phyloP scores from a whole-genome alignment of 805 yeast genomes.

The Pichia cephalocereana region DNA sequence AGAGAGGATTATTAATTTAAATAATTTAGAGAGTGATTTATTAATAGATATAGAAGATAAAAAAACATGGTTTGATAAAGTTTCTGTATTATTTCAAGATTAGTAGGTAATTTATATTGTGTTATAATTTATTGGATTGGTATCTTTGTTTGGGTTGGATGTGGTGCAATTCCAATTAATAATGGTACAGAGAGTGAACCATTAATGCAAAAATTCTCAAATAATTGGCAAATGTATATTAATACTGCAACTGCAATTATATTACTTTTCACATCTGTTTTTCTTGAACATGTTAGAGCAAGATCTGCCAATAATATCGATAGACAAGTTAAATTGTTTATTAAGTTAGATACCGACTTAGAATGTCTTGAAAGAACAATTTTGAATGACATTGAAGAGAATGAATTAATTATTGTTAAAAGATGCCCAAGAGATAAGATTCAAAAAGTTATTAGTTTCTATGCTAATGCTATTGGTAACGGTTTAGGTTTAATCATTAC shows the following conservation, averaged over 20 bases:
- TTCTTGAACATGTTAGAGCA: conserved; percentile 31
- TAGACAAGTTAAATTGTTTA: conserved; percentile 12
- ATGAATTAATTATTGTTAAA: conserved; percentile 24
- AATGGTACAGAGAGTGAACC: conserved; percentile 5
- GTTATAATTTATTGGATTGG: conserved; percentile 31
- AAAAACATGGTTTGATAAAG: conserved; percentile 26
- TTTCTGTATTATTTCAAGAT: conserved; percentile 18
- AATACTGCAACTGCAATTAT: conserved; percentile 33
- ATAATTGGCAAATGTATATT: conserved; percentile 33
- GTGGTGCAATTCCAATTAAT: conserved; percentile 24
- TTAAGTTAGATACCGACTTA: conserved; percentile 22
- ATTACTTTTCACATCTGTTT: conserved; percentile 26
- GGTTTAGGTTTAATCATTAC: conserved; percentile 31
- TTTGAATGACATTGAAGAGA: conserved; percentile 9
- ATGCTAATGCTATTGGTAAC: conserved; percentile 35
- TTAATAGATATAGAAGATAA: conserved; percentile 12
- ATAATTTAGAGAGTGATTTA: neutral
- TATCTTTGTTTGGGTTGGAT: conserved; percentile 30
- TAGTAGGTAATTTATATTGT: conserved; percentile 26
- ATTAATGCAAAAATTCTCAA: conserved; percentile 21
- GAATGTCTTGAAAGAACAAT: conserved; percentile 14
- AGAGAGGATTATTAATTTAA: neutral
- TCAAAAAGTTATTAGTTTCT: conserved; percentile 17
- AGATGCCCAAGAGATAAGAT: conserved; percentile 10
- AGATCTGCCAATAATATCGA: conserved; percentile 28